Percentiles rank a stretch among this genome's conserved stretches.
These are phyloP conservation scores for Cyberlindnera misumaiensis DNA, from an alignment of 805 yeast species.

Conservation along the genomic window DNA sequence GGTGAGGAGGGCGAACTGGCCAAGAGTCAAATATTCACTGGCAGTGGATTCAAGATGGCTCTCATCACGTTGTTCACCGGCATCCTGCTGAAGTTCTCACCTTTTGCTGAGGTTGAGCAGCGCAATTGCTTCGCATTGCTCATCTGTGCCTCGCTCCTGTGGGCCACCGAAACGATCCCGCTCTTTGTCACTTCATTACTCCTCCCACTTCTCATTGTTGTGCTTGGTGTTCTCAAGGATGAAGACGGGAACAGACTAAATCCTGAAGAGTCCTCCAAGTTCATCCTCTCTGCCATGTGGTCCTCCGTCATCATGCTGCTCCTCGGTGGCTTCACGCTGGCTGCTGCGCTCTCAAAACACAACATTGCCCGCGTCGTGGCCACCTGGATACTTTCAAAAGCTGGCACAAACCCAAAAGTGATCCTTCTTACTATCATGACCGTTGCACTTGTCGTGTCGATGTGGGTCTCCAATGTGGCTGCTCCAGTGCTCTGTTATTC, in stretches of 20 bases:
- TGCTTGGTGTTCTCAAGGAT: slow-evolving; percentile 61
- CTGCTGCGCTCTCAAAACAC: slow-evolving; percentile 90
- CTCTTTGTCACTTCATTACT: slow-evolving; percentile 81
- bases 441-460: slow-evolving; percentile 78
- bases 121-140: slow-evolving; percentile 82
- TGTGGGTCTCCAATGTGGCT: slow-evolving; percentile 97
- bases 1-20: slow-evolving; percentile 25
- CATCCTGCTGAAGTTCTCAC: slow-evolving; percentile 38
- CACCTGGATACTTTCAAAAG: slow-evolving; percentile 69
- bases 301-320: slow-evolving; percentile 84
- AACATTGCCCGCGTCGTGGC: slow-evolving; percentile 83
- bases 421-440: slow-evolving; percentile 77
- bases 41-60: slow-evolving; percentile 36
- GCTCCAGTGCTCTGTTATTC: slow-evolving; percentile 93
- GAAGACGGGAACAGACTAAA: slow-evolving; percentile 51
- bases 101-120: slow-evolving; percentile 50
- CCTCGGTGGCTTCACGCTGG: slow-evolving; percentile 90
- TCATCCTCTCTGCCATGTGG: slow-evolving; percentile 88
- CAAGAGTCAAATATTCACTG: slow-evolving; percentile 20
- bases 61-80: slow-evolving; percentile 44
- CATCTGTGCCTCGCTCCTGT: slow-evolving; percentile 71
- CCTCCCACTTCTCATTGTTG: slow-evolving; percentile 75
- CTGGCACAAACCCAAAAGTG: slow-evolving; percentile 79
- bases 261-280: slow-evolving; percentile 59
- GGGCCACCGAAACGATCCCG: slow-evolving; percentile 96